Conservation (phyloP, 78 protist genomes). For the Dictyostelium purpureum region DNA sequence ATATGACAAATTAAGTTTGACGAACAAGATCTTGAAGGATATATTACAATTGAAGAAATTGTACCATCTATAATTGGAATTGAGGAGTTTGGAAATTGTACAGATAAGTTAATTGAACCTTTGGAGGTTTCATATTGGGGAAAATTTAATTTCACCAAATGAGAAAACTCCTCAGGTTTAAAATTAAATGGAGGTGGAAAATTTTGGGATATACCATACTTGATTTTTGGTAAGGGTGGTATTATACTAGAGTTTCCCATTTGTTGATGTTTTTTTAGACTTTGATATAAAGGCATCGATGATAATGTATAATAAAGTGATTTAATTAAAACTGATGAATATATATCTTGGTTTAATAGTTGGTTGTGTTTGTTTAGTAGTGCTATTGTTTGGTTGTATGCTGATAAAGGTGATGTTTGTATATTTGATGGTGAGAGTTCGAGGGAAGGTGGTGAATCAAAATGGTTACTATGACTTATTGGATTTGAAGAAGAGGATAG, state of each 20-base stretch:
- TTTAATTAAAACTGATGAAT: conserved; percentile 6
- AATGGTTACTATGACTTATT: neutral
- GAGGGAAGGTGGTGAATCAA: neutral
- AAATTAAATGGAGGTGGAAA: conserved; percentile 67
- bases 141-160: conserved; percentile 54
- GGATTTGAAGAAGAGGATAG: neutral
- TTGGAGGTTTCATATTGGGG: conserved; percentile 32
- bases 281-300: conserved; percentile 42
- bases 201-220: conserved; percentile 47
- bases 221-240: conserved; percentile 15
- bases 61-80: neutral
- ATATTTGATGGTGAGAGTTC: neutral
- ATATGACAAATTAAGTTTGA: conserved; percentile 17
- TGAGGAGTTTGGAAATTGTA: conserved; percentile 41
- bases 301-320: conserved; percentile 38
- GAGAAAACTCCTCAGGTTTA: conserved; percentile 12
- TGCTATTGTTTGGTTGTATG: too few relatives aligned
- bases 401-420: too few relatives aligned
- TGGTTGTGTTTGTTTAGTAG: neutral
- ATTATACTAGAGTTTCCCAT: neutral
- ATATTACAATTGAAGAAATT: conserved; percentile 6
- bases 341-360: neutral
- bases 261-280: conserved; percentile 6
- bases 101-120: conserved; percentile 43
- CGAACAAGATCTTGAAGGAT: conserved; percentile 66